Percentiles rank a stretch among this genome's conserved stretches.
phyloP scores from a whole-genome alignment of 1,284 basidiomycete species.

The Rhodotorula sp. region DNA sequence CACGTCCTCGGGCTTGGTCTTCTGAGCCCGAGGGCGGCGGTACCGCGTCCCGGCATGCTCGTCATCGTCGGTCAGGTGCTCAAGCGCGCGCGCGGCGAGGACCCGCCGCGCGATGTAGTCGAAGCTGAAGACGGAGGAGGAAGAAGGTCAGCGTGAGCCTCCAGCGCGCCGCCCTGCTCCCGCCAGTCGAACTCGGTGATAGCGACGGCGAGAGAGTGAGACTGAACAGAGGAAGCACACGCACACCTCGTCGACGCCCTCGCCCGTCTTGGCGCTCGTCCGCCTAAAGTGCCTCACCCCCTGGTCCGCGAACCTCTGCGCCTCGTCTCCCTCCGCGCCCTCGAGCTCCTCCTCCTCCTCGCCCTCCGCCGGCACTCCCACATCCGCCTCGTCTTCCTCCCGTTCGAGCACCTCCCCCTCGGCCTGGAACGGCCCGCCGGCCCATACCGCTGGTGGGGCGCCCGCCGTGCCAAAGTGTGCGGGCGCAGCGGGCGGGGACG shows the following conservation, averaged over 20 bases:
- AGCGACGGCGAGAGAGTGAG: no score
- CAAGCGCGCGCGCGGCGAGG: constrained; percentile 4
- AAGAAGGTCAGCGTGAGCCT: no score
- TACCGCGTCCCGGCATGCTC: constrained; percentile 16
- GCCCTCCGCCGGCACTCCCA: not conserved
- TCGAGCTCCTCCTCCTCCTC: not conserved
- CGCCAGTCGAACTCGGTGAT: no score
- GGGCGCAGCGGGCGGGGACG: constrained; percentile 11
- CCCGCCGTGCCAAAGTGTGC: constrained; percentile 9
- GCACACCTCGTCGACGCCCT: constrained; percentile 41
- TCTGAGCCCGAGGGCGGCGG: not conserved
- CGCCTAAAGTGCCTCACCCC: constrained; percentile 41
- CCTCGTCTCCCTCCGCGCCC: not conserved
- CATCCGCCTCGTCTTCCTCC: not conserved
- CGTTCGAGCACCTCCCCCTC: not conserved
- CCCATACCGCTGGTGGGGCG: constrained; percentile 11
- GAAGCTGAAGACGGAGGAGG: constrained; percentile 9
- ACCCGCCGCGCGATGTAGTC: constrained; percentile 13
- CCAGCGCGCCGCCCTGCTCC: no score
- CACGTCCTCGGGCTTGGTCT: not conserved
- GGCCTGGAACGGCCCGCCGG: constrained; percentile 6
- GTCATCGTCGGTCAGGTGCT: constrained; percentile 5
- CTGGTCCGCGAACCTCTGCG: constrained; percentile 22
- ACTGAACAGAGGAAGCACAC: not conserved
- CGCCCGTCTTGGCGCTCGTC: constrained; percentile 43